Evolutionary conservation across 192 early-diverging fungal genomes (phyloP), one percentile per base, ranked within the genome.

Genomic region (Linnemannia hyalina): DNA sequence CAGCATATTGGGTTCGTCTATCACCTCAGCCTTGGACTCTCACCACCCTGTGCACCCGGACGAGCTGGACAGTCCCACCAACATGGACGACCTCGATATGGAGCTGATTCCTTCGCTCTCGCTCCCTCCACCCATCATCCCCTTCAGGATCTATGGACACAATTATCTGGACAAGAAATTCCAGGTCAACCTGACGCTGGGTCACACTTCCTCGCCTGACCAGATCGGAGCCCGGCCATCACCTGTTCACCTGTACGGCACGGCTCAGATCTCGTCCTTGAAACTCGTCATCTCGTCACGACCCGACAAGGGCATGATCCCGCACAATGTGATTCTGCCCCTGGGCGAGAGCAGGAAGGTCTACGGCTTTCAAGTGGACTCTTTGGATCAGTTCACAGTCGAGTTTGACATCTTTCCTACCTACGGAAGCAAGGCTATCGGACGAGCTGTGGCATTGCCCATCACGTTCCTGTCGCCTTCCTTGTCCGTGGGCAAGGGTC

Each of bases 81-180:
- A 82, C 49, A 83, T 90, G 78, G 78, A 87, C 11, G 94, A 94
- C 42, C 81, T 95, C 22, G 98, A 99, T 82, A 80, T 99, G 78
- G 97, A 98, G 63, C 92, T 91, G 20, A 95, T 99, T 54, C 99
- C 99, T 6, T 96, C 97, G 13, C 91, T 99, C 15, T 96, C 95
- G 8, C 85, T 99, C 26, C 99, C 99, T 10, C 99, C 99, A 23
- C 99, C 99, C 13, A 97, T 99, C 54, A 97, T 99, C 70, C 99
- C 99, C 9, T 96, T 99, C 92, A 91, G 98, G 20, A 97, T 98
- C 52, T 99, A 99, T 83, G 99, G 99, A 18, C 99, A 99, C 91
- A 97, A 96, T 76, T 99, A 97, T 85, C 89, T 99, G 20, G 97
- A 98, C 80, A 95, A 96, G 80, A 96, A 96, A 73, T 94, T 91